Evolutionary conservation across 2,329 filamentous ascomycete species (phyloP), one percentile per base, ranked within the genome.

Genomic region (Xylaria arbuscula): DNA sequence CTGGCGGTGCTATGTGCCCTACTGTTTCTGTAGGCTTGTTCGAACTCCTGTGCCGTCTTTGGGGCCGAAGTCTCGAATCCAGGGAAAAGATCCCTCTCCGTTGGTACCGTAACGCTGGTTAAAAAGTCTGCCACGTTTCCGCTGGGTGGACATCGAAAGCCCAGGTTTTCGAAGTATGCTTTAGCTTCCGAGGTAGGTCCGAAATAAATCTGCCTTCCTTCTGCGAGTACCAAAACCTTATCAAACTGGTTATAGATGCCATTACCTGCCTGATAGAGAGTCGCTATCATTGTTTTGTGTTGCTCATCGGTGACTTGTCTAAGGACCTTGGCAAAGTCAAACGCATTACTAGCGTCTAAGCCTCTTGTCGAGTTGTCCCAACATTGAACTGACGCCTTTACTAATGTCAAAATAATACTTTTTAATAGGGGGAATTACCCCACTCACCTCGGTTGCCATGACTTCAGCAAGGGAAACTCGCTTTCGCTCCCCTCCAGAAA

Each of bases 121-220:
- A 94, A 80, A 79, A 94, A 95, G 77, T 95, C 92, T 19, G 83
- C 89, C 0, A 90, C 90, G 0, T 91, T 93, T 85, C 90, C 88
- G 15, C 92, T 86, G 24, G 88, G 85, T 0, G 92, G 91, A 74
- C 91, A 93, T 17, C 88, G 83, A 72, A 93, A 94, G 0, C 92
- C 92, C 42, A 94, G 83, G n/a, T 87, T 81, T 56, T 89, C 79
- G 71, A 94, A 94, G 76, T 92, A 94, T 34, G 84, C 78, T 75
- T 88, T 91, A 0, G 92, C 92, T 1, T 87, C 81, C 4, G 86
- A 84, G 0, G 87, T 84, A 0, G 83, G 83, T 1, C 92, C 92
- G 73, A 89, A 94, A 80, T 89, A 94, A 22, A 93, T 87, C 72
- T 91, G 91, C 66, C 89, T 87, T 2, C 92, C 92, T 59, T 86